These are phyloP conservation scores for Lactifluus echinatus DNA, from an alignment of 768 basidiomycete genomes.

Conservation along the genomic window DNA sequence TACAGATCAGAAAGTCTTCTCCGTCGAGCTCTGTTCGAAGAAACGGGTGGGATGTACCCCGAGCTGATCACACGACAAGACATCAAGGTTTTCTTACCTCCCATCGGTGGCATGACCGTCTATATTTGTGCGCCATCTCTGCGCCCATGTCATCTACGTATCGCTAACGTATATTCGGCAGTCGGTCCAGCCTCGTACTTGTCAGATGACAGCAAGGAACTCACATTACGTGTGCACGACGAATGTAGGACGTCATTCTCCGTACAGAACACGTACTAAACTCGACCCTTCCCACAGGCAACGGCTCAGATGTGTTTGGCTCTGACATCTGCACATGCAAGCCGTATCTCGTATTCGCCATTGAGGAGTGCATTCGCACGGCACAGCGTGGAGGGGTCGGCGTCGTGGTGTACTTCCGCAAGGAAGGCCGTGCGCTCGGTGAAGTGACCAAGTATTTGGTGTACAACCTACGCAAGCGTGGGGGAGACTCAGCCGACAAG, in stretches of 20 bases:
- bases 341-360: constrained; percentile 86
- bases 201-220: constrained; percentile 64
- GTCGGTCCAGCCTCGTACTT: constrained; percentile 80
- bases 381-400: constrained; percentile 86
- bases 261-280: not conserved
- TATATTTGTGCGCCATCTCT: constrained; percentile 64
- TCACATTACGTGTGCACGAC: constrained; percentile 87
- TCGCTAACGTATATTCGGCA: constrained; percentile 24
- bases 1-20: constrained; percentile 72
- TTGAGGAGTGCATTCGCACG: constrained; percentile 83
- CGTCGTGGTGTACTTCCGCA: constrained; percentile 88
- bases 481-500: constrained; percentile 84
- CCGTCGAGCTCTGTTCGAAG: constrained; percentile 90
- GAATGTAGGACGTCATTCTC: constrained; percentile 54
- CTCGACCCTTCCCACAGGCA: constrained; percentile 39
- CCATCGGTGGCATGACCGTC: constrained; percentile 84
- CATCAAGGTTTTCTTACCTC: constrained; percentile 92
- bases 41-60: constrained; percentile 93
- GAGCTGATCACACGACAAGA: constrained; percentile 93
- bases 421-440: constrained; percentile 87
- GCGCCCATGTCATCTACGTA: not conserved
- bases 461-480: constrained; percentile 93
- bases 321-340: constrained; percentile 92
- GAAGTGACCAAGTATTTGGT: constrained; percentile 95
- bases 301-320: constrained; percentile 94